These are phyloP conservation scores for Astraeus odoratus DNA, from an alignment of 768 basidiomycete species.

Conservation along the genomic window DNA sequence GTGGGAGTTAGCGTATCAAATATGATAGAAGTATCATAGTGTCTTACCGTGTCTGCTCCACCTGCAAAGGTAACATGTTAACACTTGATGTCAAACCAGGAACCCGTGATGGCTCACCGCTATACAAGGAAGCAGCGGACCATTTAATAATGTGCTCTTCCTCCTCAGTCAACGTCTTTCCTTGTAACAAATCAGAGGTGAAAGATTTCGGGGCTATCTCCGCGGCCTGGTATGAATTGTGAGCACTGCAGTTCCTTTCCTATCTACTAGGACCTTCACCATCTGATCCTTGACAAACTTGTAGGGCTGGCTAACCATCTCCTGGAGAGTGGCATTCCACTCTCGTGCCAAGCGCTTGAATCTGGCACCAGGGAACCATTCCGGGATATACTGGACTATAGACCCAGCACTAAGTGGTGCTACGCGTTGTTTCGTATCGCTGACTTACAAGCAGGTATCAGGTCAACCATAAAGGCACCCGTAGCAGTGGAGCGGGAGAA, in stretches of 20 bases:
- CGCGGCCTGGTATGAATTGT: constrained; percentile 35
- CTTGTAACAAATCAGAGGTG: constrained; percentile 50
- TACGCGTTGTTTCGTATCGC: not conserved
- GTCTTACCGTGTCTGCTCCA: constrained; percentile 39
- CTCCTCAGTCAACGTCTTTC: constrained; percentile 40
- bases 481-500: constrained; percentile 46
- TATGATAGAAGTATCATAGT: not conserved
- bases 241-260: too few relatives aligned
- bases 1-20: constrained; percentile 3
- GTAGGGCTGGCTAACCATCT: constrained; percentile 52
- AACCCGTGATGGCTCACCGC: constrained; percentile 15
- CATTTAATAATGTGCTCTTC: constrained; percentile 59
- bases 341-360: constrained; percentile 47
- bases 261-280: constrained; percentile 23
- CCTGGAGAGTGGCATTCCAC: constrained; percentile 46
- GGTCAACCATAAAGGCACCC: constrained; percentile 46
- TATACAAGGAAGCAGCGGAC: constrained; percentile 37
- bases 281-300: constrained; percentile 57
- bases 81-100: not conserved
- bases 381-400: constrained; percentile 40
- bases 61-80: constrained; percentile 23
- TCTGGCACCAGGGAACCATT: constrained; percentile 50
- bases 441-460: constrained; percentile 36
- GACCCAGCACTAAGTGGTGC: constrained; percentile 1
- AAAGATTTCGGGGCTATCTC: constrained; percentile 47